phyloP scores from a whole-genome alignment of 1,284 basidiomycete genomes.

The Bjerkandera adusta region DNA sequence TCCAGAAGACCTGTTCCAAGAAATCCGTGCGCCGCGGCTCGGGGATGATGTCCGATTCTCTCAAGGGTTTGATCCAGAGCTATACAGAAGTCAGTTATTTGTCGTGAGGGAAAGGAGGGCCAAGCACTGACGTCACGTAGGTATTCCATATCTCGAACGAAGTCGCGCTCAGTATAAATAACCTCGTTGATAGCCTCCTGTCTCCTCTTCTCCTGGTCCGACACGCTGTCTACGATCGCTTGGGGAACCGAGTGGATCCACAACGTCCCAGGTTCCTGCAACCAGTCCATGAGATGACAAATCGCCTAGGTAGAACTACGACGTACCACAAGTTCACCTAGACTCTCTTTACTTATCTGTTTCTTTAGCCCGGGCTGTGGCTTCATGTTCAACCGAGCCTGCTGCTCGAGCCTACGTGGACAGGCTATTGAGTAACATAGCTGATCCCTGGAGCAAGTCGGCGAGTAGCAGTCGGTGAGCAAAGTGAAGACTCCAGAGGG shows the following conservation, averaged over 20 bases:
- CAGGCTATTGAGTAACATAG: conserved; percentile 98
- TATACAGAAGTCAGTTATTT: conserved; percentile 30
- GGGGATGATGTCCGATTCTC: conserved; percentile 77
- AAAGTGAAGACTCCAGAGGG: conserved; percentile 97
- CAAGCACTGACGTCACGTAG: conserved; percentile 83
- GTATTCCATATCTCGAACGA: conserved; percentile 97
- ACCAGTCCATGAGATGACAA: conserved; percentile 15
- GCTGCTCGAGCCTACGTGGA: conserved; percentile 91
- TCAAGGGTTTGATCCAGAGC: conserved; percentile 91
- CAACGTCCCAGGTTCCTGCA: conserved; percentile 84
- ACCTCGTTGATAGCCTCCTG: conserved; percentile 99
- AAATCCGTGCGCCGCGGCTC: conserved; percentile 81
- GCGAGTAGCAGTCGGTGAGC: conserved; percentile 96
- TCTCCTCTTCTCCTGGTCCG: conserved; percentile 91
- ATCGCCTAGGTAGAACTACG: conserved; percentile 12
- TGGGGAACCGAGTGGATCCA: conserved; percentile 97
- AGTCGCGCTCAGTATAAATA: conserved; percentile 97
- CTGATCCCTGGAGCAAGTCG: conserved; percentile 91
- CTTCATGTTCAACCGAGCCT: conserved; percentile 90
- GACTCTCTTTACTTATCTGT: conserved; percentile 78
- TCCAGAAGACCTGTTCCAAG: conserved; percentile 97
- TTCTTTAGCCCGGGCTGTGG: conserved; percentile 86
- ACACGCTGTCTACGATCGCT: conserved; percentile 91
- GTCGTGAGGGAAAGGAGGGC: conserved; percentile 7
- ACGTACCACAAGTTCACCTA: conserved; percentile 77